phyloP scores from a whole-genome alignment of 176 grass and related monocot genomes.

The Oryza officinalis region DNA sequence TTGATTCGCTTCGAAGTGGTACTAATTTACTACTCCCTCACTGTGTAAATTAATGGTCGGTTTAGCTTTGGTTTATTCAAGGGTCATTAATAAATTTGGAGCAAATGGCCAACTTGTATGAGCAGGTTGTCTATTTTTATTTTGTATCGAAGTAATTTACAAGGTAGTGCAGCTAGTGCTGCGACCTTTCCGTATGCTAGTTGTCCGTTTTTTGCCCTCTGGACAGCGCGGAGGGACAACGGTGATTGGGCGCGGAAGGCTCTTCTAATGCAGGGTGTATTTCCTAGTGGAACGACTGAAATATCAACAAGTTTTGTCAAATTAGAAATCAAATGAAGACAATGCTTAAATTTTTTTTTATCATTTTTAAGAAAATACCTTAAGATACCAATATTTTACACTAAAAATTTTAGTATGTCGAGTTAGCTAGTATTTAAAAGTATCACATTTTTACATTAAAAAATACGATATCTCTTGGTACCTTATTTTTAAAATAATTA shows the following conservation, averaged over 20 bases:
- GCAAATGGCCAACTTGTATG: conserved; percentile 32
- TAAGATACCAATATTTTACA: too few species aligned
- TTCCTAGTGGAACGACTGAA: not conserved
- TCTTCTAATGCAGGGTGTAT: not conserved
- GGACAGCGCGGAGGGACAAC: not conserved
- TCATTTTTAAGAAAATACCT: too few species aligned
- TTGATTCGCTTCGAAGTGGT: conserved; percentile 27
- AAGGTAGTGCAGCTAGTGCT: not conserved
- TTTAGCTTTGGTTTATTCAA: not conserved
- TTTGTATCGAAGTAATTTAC: conserved; percentile 7
- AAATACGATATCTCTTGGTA: too few species aligned
- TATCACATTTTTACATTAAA: too few species aligned
- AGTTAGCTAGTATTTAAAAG: too few species aligned
- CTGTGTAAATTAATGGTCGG: not conserved
- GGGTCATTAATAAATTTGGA: not conserved
- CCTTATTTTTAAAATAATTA: too few species aligned
- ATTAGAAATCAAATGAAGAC: not conserved
- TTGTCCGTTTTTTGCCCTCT: not conserved
- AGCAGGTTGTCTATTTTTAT: conserved; percentile 3
- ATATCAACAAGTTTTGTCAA: not conserved
- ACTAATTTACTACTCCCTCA: not conserved
- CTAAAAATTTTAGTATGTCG: too few species aligned
- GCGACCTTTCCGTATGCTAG: not conserved
- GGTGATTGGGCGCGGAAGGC: not conserved
- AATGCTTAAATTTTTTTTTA: too few species aligned